Percentiles rank a stretch among this genome's conserved stretches.
Evolutionary conservation across 129 eudicot species (phyloP).

Genomic region (Arctium minus): DNA sequence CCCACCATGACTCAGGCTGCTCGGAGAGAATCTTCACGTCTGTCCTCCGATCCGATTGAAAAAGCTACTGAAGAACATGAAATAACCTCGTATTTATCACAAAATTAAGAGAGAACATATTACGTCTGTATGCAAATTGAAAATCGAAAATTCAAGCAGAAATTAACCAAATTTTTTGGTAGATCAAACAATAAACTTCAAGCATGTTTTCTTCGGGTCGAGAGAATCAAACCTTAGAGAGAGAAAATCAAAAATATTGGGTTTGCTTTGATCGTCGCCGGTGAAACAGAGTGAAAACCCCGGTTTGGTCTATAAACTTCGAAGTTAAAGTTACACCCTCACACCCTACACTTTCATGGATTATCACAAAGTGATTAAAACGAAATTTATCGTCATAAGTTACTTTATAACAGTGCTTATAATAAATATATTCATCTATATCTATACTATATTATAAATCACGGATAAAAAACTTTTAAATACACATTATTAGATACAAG

Average conservation of each 20-base stretch:
- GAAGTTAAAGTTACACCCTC: too few species aligned
- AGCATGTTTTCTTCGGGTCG: neutral
- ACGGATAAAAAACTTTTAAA: too few species aligned
- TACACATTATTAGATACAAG: too few species aligned
- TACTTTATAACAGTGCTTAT: too few species aligned
- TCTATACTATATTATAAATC: too few species aligned
- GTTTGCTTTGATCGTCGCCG: conserved; percentile 1
- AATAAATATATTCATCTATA: too few species aligned
- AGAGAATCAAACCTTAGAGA: conserved; percentile 11
- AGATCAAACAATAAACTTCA: neutral
- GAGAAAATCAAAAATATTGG: neutral
- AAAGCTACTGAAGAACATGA: conserved; percentile 5
- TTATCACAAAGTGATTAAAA: neutral
- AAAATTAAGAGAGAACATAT: neutral
- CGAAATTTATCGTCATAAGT: too few species aligned
- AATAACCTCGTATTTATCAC: neutral
- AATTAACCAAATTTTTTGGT: neutral
- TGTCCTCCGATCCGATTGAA: conserved; percentile 23
- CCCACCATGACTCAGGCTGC: conserved; percentile 25
- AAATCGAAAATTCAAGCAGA: neutral
- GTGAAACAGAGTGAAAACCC: neutral
- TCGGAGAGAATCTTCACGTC: conserved; percentile 11
- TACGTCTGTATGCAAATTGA: neutral
- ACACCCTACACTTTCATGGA: neutral
- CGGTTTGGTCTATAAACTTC: neutral